Percentiles rank a stretch among this genome's conserved stretches.
Conservation (phyloP, 2,329 filamentous ascomycete species). For the Stachybotrys chlorohalonatus region DNA sequence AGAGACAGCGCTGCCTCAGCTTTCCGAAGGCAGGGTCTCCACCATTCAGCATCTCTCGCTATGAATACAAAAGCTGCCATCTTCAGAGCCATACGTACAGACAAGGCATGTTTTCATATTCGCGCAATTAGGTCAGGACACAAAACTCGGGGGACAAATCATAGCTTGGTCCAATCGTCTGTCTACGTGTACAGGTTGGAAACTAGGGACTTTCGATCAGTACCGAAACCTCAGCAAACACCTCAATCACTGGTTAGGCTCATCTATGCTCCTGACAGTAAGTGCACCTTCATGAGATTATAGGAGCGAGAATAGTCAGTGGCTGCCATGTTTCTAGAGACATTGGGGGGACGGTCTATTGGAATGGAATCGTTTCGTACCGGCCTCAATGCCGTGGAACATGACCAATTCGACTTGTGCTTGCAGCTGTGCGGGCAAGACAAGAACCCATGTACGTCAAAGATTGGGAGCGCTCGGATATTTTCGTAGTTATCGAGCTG, state of each 20-base stretch:
- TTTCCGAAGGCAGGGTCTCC: not conserved
- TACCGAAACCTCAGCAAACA: not conserved
- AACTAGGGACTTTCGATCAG: not conserved
- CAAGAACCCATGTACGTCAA: no score
- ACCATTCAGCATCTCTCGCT: not conserved
- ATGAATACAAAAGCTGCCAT: not conserved
- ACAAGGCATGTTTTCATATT: not conserved
- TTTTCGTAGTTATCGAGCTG: no score
- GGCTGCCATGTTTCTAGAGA: not conserved
- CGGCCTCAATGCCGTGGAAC: no score
- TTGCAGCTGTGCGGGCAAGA: no score
- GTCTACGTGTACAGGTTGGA: not conserved
- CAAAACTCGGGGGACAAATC: not conserved
- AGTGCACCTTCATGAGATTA: not conserved
- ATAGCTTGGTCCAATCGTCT: not conserved
- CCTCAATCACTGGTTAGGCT: not conserved
- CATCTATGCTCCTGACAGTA: not conserved
- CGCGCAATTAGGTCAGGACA: not conserved
- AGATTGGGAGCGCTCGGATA: no score
- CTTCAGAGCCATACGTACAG: not conserved
- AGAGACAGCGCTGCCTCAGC: not conserved
- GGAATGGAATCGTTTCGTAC: not conserved
- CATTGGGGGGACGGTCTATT: not conserved
- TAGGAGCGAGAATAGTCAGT: not conserved
- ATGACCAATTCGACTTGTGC: no score